Conservation (phyloP, 768 basidiomycete species). For the Pulveroboletus sp. region DNA sequence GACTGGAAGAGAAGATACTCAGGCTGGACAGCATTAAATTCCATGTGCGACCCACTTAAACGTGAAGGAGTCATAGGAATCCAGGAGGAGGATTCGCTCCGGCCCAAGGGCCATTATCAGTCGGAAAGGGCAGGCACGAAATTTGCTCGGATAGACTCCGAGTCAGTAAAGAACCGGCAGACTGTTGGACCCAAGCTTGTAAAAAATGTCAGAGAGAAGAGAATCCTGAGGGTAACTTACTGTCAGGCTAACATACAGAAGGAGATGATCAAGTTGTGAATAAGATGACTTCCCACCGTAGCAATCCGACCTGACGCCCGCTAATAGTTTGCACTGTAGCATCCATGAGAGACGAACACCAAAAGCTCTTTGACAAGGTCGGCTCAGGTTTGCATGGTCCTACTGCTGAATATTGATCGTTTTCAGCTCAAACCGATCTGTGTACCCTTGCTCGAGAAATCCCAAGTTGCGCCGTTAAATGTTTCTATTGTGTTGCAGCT, state of each 20-base stretch:
- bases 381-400: neutral
- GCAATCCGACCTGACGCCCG: neutral
- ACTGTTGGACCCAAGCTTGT: neutral
- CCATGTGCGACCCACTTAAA: conserved; percentile 57
- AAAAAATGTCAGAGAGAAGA: neutral
- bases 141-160: neutral
- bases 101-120: conserved; percentile 23
- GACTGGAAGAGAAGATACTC: conserved; percentile 36
- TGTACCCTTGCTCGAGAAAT: conserved; percentile 72
- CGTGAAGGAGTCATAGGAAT: conserved; percentile 88
- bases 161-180: neutral
- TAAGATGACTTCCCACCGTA: too few relatives aligned
- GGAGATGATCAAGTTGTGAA: neutral
- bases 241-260: neutral
- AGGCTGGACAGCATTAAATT: neutral
- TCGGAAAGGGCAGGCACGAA: neutral
- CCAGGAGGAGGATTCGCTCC: conserved; percentile 64
- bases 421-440: conserved; percentile 62
- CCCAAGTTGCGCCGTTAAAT: conserved; percentile 55
- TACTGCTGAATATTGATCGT: neutral
- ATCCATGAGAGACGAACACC: conserved; percentile 19
- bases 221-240: too few relatives aligned
- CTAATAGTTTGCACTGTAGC: conserved; percentile 7
- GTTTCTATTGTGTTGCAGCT: conserved; percentile 45
- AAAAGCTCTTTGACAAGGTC: conserved; percentile 38